phyloP scores from a whole-genome alignment of 257 asterid species.

The Craterostigma plantagineum region DNA sequence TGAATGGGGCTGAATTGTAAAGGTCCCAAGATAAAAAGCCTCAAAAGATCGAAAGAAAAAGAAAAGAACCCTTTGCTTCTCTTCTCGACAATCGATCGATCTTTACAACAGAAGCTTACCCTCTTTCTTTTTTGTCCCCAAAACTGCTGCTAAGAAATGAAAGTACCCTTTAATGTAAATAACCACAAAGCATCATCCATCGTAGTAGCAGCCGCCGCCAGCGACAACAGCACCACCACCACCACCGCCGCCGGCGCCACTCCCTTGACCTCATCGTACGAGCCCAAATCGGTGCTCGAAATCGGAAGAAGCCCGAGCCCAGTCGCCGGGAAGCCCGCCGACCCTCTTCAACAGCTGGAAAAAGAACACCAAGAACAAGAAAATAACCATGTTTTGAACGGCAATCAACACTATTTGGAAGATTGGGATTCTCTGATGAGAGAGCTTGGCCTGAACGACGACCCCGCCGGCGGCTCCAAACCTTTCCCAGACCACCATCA shows the following conservation, averaged over 20 bases:
- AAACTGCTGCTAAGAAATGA: conserved; percentile 35
- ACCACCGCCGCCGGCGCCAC: conserved; percentile 6
- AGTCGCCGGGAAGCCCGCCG: conserved; percentile 23
- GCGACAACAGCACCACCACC: conserved; percentile 8
- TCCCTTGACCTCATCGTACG: conserved; percentile 18
- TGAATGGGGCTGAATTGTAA: too few relatives aligned
- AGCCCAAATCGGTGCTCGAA: conserved; percentile 72
- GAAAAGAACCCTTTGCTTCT: too few relatives aligned
- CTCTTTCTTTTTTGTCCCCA: too few relatives aligned
- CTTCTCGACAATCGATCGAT: too few relatives aligned
- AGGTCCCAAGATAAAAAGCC: too few relatives aligned
- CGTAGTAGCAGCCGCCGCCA: neutral
- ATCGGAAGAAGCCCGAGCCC: conserved; percentile 62
- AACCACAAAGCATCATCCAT: conserved; percentile 8
- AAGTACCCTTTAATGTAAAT: conserved; percentile 46
- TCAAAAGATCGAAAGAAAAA: too few relatives aligned
- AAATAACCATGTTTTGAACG: conserved; percentile 26
- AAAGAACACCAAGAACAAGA: conserved; percentile 13
- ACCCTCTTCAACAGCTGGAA: conserved; percentile 29
- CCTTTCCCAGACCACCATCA: conserved; percentile 10
- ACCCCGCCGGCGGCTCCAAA: conserved; percentile 15
- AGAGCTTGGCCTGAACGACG: conserved; percentile 71
- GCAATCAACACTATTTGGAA: conserved; percentile 23
- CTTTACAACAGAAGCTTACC: too few relatives aligned
- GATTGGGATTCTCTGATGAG: conserved; percentile 81